Conservation (phyloP, 225 moss, liverwort and hornwort genomes). For the Pleurozium schreberi region DNA sequence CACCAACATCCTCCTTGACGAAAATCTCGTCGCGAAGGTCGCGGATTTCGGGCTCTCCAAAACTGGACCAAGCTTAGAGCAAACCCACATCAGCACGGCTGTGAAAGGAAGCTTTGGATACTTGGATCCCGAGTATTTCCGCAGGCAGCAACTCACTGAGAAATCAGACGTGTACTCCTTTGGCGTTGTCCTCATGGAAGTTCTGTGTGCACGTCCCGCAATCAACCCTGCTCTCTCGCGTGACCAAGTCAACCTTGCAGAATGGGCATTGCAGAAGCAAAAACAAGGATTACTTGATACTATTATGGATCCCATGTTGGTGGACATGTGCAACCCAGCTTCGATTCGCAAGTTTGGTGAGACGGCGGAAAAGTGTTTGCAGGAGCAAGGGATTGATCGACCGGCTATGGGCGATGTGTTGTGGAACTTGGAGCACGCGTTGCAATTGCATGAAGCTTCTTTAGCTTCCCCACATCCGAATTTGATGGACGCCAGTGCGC, state of each 20-base stretch:
- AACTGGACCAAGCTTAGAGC: slow-evolving; percentile 75
- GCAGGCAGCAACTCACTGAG: slow-evolving; percentile 82
- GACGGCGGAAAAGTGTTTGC: slow-evolving; percentile 85
- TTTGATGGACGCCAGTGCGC: slow-evolving; percentile 65
- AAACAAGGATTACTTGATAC: slow-evolving; percentile 66
- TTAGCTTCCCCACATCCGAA: slow-evolving; percentile 23
- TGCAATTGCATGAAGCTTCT: slow-evolving; percentile 70
- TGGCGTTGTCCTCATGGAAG: slow-evolving; percentile 90
- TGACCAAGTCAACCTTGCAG: slow-evolving; percentile 86
- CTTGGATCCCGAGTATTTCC: slow-evolving; percentile 85
- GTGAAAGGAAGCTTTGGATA: slow-evolving; percentile 95
- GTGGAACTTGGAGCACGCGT: slow-evolving; percentile 88
- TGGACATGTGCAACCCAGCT: slow-evolving; percentile 41
- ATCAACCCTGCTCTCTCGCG: slow-evolving; percentile 71
- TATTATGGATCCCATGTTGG: slow-evolving; percentile 69
- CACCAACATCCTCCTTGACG: slow-evolving; percentile 73
- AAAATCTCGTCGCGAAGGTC: slow-evolving; percentile 56
- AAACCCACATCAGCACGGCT: slow-evolving; percentile 88
- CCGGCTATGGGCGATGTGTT: slow-evolving; percentile 90
- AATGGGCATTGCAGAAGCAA: slow-evolving; percentile 89
- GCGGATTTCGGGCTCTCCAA: slow-evolving; percentile 87
- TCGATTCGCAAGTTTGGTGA: slow-evolving; percentile 82
- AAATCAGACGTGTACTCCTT: slow-evolving; percentile 93
- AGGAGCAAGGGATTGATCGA: slow-evolving; percentile 77
- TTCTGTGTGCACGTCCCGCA: slow-evolving; percentile 75